Percentiles rank a stretch among this genome's conserved stretches.
Evolutionary conservation across 768 basidiomycete species (phyloP).

Genomic region (Hericium erinaceus): DNA sequence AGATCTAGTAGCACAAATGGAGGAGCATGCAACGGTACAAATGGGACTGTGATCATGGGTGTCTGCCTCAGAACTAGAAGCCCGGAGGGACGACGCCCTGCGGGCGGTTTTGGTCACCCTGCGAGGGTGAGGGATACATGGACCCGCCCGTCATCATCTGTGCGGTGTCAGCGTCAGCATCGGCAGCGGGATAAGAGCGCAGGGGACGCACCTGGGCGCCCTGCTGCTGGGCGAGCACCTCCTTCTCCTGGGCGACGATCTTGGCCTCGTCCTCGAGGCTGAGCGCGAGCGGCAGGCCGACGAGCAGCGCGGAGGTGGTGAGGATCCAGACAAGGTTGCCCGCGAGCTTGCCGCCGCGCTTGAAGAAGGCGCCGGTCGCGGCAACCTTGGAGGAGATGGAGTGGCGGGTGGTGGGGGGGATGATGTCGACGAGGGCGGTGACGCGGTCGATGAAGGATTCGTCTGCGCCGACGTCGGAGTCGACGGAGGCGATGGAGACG

Average conservation of each 20-base stretch:
- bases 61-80: conserved; percentile 3
- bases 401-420: conserved; percentile 85
- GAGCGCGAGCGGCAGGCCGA: conserved; percentile 88
- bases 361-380: conserved; percentile 54
- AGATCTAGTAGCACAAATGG: background rate
- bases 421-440: conserved; percentile 89
- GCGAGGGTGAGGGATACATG: conserved; percentile 10
- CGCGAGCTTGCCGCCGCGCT: conserved; percentile 57
- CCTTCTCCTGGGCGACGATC: conserved; percentile 88
- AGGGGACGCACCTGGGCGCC: conserved; percentile 61
- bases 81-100: conserved; percentile 15
- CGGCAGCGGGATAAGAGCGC: no score
- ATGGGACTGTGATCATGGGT: background rate
- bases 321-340: conserved; percentile 93
- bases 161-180: background rate
- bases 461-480: conserved; percentile 60
- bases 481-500: conserved; percentile 70
- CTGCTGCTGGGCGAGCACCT: conserved; percentile 87
- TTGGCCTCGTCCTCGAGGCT: conserved; percentile 95
- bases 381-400: conserved; percentile 53
- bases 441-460: conserved; percentile 87
- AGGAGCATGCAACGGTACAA: background rate
- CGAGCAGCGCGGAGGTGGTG: conserved; percentile 87
- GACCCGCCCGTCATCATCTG: conserved; percentile 14
- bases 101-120: conserved; percentile 7